These are phyloP conservation scores for Fonsecaea pugnacius DNA, from an alignment of 2,329 filamentous ascomycete genomes.

Conservation along the genomic window DNA sequence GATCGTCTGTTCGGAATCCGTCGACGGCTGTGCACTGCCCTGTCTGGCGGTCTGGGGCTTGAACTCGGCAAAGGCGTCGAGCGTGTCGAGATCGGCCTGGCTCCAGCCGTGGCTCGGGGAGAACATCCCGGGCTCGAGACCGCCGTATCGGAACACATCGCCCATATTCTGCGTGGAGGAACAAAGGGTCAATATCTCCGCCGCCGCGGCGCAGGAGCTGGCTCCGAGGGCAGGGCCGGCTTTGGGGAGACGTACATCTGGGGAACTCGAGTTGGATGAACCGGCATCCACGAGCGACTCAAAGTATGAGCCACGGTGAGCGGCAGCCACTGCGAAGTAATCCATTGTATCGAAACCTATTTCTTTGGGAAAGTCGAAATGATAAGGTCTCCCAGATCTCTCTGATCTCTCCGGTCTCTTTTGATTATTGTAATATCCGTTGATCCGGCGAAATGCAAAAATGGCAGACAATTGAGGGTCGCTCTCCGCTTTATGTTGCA, in stretches of 20 bases:
- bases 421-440: neutral
- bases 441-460: neutral
- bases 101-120: constrained; percentile 10
- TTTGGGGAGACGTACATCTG: constrained; percentile 12
- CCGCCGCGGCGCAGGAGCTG: neutral
- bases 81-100: constrained; percentile 4
- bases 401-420: neutral
- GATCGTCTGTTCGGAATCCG: constrained; percentile 8
- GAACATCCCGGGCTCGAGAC: neutral
- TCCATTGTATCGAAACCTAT: constrained; percentile 3
- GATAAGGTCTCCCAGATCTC: neutral
- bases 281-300: constrained; percentile 6
- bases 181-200: neutral
- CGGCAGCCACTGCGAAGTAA: neutral
- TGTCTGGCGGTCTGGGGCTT: neutral
- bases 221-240: neutral
- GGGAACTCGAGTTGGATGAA: constrained; percentile 16
- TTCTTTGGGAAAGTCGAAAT: too few relatives aligned
- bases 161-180: constrained; percentile 7
- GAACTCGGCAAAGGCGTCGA: constrained; percentile 3
- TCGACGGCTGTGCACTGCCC: neutral
- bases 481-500: constrained; percentile 1
- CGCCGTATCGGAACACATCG: constrained; percentile 8
- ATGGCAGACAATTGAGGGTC: neutral
- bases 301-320: constrained; percentile 12